Conservation (phyloP, 306 rosid species). For the Datisca glomerata region DNA sequence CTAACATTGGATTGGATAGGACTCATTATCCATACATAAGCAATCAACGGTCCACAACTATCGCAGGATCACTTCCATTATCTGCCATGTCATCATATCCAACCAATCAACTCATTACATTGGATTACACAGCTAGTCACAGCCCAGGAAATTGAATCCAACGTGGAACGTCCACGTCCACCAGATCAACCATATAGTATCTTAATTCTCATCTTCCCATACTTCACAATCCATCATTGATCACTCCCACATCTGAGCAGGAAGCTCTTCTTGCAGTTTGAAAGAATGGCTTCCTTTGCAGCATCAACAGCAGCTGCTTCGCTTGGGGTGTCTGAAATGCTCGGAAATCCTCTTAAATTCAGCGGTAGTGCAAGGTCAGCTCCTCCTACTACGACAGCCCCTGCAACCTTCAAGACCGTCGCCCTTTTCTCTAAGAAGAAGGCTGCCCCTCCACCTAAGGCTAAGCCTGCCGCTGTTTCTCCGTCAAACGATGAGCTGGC, state of each 20-base stretch:
- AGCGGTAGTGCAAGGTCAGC: conserved; percentile 42
- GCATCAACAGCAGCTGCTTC: conserved; percentile 62
- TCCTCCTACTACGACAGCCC: conserved; percentile 51
- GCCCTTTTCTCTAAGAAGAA: conserved; percentile 76
- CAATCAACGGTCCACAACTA: conserved; percentile 20
- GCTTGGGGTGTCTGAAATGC: conserved; percentile 86
- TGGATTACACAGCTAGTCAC: conserved; percentile 40
- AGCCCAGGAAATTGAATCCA: conserved; percentile 29
- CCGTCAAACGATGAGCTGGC: conserved; percentile 71
- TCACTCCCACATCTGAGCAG: conserved; percentile 2
- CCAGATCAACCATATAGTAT: conserved; percentile 53
- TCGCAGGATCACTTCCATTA: conserved; percentile 11
- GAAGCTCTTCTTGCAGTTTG: too few species aligned
- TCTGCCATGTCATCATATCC: conserved; percentile 32
- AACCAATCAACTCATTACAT: conserved; percentile 49
- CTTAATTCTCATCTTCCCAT: conserved; percentile 10
- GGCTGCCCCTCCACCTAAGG: conserved; percentile 46
- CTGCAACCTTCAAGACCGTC: conserved; percentile 56
- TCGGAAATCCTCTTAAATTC: conserved; percentile 65
- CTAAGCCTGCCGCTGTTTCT: conserved; percentile 36
- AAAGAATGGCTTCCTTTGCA: conserved; percentile 58
- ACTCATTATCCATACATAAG: conserved; percentile 45
- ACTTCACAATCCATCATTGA: neutral
- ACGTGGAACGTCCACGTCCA: conserved; percentile 78
- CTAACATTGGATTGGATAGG: too few species aligned